Base-by-base conservation (phyloP, 75 land plant species). In the Cunninghamia lanceolata region DNA sequence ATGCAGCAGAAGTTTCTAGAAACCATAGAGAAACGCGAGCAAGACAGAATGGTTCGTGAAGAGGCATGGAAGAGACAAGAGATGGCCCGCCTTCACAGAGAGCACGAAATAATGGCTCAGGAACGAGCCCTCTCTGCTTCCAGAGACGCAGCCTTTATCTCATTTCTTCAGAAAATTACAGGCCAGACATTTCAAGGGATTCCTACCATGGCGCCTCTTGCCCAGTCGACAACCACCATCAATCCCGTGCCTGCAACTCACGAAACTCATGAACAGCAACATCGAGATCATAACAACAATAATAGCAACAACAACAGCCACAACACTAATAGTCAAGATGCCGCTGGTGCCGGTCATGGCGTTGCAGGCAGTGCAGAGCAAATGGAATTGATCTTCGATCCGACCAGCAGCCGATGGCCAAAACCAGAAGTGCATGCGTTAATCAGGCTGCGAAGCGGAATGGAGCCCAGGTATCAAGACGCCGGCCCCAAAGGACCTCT, bases 61-160 rank as follows among this genome's bases (percentile, higher is more conserved):
- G 98, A 96, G 79, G 90, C 96, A 17, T 95, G 97, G 94, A 91
- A 88, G 84, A 85, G 94, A 79, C 94, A 96, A 86, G 98, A 96
- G 85, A 91, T 93, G 93, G 89, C 93, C 14, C 85, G 94, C 86
- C 86, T 96, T 56, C 87, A 86, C 82, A 87, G 94, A 21, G 98
- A 96, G 84, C 92, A 91, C 32, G 96, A 96, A 53, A 83, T 93
- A 40, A 68, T 94, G 56, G 92, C 89, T 19, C 93, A 91, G 84
- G 98, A 96, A 86, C 86, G 95, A 34, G 91, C 96, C 38, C 87
- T 88, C 32, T 91, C 96, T 3, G 93, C 96, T 15, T 87, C 95
- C 34, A 91, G 94, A 77, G 96, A 96, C 71, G 89, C 98, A 4
- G 94, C 95, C 1, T 84, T 96, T 40, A 90, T 95, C 46, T 84